Conservation (phyloP, 176 grass and related monocot genomes). For the bread wheat (Triticum aestivum) region IWGSC_CS_RefSeq_v2.1 NC_057797.1:752903230-752903729, state of each 20-base stretch:
- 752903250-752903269: neutral
- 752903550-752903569: rapidly evolving
- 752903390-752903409: too few species aligned
- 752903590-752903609: neutral
- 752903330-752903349: too few species aligned
- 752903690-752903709: rapidly evolving
- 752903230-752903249: neutral
- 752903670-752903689: rapidly evolving
- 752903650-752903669: neutral
- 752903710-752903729: neutral
- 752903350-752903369: too few species aligned
- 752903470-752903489: neutral
- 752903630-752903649: too few species aligned
- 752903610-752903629: rapidly evolving
- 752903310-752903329: neutral
- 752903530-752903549: neutral
- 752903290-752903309: neutral
- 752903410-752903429: neutral
- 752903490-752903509: neutral
- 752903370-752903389: too few species aligned
- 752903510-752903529: neutral
- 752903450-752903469: neutral
- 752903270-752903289: neutral
- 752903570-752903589: rapidly evolving
- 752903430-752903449: neutral